Conservation (phyloP, 495 filamentous ascomycete genomes). For the Aspergillus haitiensis region DNA sequence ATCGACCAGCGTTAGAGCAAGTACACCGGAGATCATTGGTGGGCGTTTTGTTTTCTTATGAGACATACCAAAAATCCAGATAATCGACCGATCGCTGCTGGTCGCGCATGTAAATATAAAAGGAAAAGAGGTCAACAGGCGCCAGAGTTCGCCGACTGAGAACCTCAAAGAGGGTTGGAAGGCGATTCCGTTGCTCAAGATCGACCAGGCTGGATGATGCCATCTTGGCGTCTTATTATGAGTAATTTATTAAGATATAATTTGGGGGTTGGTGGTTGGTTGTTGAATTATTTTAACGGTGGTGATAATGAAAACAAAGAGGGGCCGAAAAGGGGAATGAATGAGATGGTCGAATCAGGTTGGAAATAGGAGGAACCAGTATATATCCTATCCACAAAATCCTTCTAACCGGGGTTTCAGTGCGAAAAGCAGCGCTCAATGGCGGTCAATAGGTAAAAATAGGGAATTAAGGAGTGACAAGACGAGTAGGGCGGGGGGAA, state of each 20-base stretch:
- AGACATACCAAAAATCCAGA: slow-evolving; percentile 89
- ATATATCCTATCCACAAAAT: slow-evolving; percentile 6
- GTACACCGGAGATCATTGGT: not conserved
- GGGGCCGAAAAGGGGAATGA: slow-evolving; percentile 26
- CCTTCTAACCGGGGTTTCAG: not conserved
- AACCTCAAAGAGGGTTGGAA: slow-evolving; percentile 94
- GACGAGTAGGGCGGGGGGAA: slow-evolving; percentile 15
- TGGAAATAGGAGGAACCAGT: slow-evolving; percentile 15
- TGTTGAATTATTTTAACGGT: slow-evolving; percentile 5
- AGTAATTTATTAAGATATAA: not conserved
- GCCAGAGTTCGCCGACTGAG: slow-evolving; percentile 85
- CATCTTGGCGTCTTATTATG: slow-evolving; percentile 28
- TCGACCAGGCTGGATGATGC: slow-evolving; percentile 34
- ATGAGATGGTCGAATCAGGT: slow-evolving; percentile 14
- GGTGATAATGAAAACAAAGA: slow-evolving; percentile 11
- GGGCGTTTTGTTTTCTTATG: not conserved
- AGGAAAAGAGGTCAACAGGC: slow-evolving; percentile 95
- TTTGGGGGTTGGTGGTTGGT: slow-evolving; percentile 2
- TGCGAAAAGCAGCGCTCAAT: slow-evolving; percentile 10
- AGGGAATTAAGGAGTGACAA: slow-evolving; percentile 12
- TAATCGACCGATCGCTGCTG: slow-evolving; percentile 97
- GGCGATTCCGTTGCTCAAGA: slow-evolving; percentile 65
- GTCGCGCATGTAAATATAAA: slow-evolving; percentile 99
- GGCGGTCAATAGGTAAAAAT: slow-evolving; percentile 6
- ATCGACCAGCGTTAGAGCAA: slow-evolving; percentile 11